Percentiles rank a stretch among this genome's conserved stretches.
phyloP scores from a whole-genome alignment of 306 rosid species.

The Pyrus pyrifolia region DNA sequence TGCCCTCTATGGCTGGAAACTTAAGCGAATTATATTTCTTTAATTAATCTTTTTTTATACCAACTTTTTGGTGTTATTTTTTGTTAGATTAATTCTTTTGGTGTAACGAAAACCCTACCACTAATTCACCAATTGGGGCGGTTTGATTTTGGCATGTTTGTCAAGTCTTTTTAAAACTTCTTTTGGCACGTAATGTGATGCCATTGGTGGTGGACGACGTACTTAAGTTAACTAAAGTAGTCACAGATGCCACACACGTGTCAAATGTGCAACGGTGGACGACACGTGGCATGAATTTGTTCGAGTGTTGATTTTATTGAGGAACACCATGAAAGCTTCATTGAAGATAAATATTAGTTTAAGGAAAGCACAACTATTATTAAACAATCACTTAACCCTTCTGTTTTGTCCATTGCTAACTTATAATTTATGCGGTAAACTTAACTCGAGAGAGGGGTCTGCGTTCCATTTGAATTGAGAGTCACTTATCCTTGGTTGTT shows the following conservation, averaged over 20 bases:
- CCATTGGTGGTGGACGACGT: conserved; percentile 8
- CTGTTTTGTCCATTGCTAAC: no score
- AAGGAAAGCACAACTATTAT: not conserved
- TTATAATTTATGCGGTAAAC: no score
- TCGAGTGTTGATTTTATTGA: conserved; percentile 2
- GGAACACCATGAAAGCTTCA: conserved; percentile 9
- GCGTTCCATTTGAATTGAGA: no score
- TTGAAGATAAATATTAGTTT: conserved; percentile 8
- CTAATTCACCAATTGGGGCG: conserved; percentile 34
- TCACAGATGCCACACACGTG: conserved; percentile 24
- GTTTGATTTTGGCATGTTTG: conserved; percentile 15
- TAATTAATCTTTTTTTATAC: not conserved
- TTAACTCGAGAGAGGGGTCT: no score
- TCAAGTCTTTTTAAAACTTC: not conserved
- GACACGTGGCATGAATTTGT: conserved; percentile 22
- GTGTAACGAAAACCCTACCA: conserved; percentile 9
- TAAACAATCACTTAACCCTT: not conserved
- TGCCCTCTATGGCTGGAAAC: not conserved
- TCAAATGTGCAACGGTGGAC: conserved; percentile 1
- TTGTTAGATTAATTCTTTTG: conserved; percentile 13
- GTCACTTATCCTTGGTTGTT: no score
- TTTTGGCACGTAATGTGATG: not conserved
- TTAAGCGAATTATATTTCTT: conserved; percentile 13
- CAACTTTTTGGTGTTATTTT: conserved; percentile 10
- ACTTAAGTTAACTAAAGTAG: not conserved